Evolutionary conservation across 352 stramenopile species (phyloP), one percentile per base, ranked within the genome.

Genomic region (Globisporangium perplexum): DNA sequence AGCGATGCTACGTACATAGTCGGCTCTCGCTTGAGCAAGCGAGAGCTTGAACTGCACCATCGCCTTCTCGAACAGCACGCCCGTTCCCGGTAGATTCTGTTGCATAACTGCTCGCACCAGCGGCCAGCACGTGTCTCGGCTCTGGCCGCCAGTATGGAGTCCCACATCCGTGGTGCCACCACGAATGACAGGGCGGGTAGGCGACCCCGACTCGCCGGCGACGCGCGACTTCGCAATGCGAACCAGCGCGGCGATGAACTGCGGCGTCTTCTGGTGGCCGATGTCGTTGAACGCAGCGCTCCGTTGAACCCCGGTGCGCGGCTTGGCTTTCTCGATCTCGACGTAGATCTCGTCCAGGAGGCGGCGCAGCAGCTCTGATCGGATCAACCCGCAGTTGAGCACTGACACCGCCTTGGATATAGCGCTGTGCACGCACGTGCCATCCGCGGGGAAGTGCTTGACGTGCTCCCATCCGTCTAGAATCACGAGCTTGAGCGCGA

Each of bases 101-200:
- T 42, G 53, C 14, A 88, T 50, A 2, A 57, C 63, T 2, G 59
- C 61, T 3, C 66, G 53, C 3, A 88, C 74, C 7, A 88, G 50
- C 15, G 74, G 43, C 77, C 74, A 88, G 43, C 74, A 86, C 1
- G 71, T 86, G 46, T 73, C 71, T 23, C 77, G 66, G 7, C 55
- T 39, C 28, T 55, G 49, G 0, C 63, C 66, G 15, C 74, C 74
- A 2, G 74, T 86, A 50, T 88, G 74, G 17, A 65, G 61, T 2
- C 71, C 72, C 14, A 83, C 71, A 47, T 83, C 74, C 0, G 69
- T 83, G n/a, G 69, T 78, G 1, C 73, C 73, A 17, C 72, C 72
- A 39, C 11, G 60, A 33, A 50, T 55, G 11, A 43, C 36, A 23
- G 4, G 26, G 12, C 17, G 48, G 18, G 26, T 20, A 6, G 3